Evolutionary conservation across 2,329 filamentous ascomycete genomes (phyloP), one percentile per base, ranked within the genome.

Genomic region (Arthrobotrys sinensis): DNA sequence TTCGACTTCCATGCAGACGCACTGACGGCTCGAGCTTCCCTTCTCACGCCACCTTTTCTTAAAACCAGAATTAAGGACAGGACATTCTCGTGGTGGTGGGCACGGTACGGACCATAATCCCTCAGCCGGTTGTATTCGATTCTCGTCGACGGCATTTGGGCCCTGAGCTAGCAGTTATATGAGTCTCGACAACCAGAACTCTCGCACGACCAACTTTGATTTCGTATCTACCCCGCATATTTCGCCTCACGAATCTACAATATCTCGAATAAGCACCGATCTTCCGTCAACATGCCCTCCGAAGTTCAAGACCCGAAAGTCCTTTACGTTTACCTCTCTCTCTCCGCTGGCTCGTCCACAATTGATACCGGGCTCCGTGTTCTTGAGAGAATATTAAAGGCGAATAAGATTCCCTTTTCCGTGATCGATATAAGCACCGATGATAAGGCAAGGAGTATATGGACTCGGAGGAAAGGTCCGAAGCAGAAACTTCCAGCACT

Each of bases 291-390:
- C 1, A 77, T 77, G 72, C 32, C 72, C 45, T 62, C 57, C 21
- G 60, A 66, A 46, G 34, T 28, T 8, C 67, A 71, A 43, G 91
- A 93, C 84, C 89, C 91, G 60, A 88, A 81, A 12, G 87, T 91
- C 32, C 90, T 99, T 80, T 99, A 96, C 86, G 92, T 99, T 82
- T 97, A 96, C 86, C 98, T 96, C 78, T 98, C 95, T 66, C 88
- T 99, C 70, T 98, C 96, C 19, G 93, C 96, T 76, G 96, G 96
- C 80, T 97, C 94, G 46, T 97, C 94, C 24, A 94, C 97, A 85
- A 97, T 98, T 84, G 91, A 98, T 83, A 98, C 96, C 46, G 96
- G 94, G 28, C 98, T 96, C 0, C 96, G 94, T 68, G 92, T 96
- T 57, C 90, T 99, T 81, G 95, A 99, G 85, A 97, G 94, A 11